Evolutionary conservation across 2,329 filamentous ascomycete species (phyloP).

Genomic region (Thelonectria olida): DNA sequence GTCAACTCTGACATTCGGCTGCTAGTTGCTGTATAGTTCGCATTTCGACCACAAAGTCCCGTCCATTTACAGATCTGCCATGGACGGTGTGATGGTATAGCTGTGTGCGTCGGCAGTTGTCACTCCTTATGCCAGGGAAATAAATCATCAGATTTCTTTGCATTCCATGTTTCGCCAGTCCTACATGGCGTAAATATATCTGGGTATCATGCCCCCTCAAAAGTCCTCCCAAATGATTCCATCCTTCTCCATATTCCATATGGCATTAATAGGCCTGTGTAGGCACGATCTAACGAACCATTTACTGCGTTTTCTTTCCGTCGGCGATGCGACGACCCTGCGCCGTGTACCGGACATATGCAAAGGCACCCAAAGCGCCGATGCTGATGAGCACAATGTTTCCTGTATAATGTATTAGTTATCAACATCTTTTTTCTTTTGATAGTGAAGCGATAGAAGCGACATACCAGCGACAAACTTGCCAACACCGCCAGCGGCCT

Average conservation of each 20-base stretch:
- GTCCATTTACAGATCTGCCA: no score
- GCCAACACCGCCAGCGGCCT: constrained; percentile 50
- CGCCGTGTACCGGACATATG: constrained; percentile 46
- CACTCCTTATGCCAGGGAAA: no score
- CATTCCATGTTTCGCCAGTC: constrained; percentile 28
- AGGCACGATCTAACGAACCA: background rate
- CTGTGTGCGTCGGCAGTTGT: no score
- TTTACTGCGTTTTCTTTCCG: constrained; percentile 2
- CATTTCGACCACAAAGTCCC: no score
- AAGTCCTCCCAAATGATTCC: no score
- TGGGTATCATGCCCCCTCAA: background rate
- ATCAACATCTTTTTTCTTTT: background rate
- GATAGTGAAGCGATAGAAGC: no score
- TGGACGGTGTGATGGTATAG: no score
- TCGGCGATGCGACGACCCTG: constrained; percentile 41
- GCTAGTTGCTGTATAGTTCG: no score
- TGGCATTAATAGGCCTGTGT: no score
- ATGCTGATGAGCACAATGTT: constrained; percentile 48
- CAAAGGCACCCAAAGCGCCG: constrained; percentile 45
- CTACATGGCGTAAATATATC: background rate
- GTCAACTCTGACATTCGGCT: no score
- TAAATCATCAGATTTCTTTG: no score
- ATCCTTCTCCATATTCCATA: background rate
- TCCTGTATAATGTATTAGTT: constrained; percentile 33
- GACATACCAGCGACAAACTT: constrained; percentile 51